Conservation (phyloP, 2,329 filamentous ascomycete genomes). For the Dothistroma pini region DNA sequence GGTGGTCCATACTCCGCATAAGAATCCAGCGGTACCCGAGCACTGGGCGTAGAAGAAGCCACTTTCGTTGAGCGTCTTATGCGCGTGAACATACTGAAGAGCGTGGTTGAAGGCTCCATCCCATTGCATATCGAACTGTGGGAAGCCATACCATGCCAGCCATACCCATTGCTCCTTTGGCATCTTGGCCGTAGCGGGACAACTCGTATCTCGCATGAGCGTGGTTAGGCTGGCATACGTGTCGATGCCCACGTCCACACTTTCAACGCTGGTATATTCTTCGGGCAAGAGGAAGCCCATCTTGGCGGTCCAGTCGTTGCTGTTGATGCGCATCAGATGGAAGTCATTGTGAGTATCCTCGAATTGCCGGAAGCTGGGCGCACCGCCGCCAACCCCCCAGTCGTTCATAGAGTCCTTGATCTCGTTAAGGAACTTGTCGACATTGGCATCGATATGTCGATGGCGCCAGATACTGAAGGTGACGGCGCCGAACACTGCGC, state of each 20-base stretch:
- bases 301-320: conserved; percentile 16
- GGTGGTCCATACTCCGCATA: conserved; percentile 20
- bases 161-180: conserved; percentile 18
- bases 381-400: conserved; percentile 17
- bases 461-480: conserved; percentile 12
- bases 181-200: not conserved
- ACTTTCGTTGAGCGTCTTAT: conserved; percentile 16
- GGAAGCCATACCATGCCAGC: conserved; percentile 9
- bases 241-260: conserved; percentile 12
- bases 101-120: conserved; percentile 14
- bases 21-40: conserved; percentile 13
- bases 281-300: conserved; percentile 16
- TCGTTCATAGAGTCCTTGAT: conserved; percentile 13
- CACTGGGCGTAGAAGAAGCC: conserved; percentile 18
- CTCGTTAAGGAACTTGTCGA: conserved; percentile 15
- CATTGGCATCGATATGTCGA: conserved; percentile 9
- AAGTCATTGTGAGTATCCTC: conserved; percentile 21
- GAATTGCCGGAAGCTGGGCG: conserved; percentile 15
- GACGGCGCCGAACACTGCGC: conserved; percentile 8
- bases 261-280: conserved; percentile 10
- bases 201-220: conserved; percentile 13
- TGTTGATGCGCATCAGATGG: conserved; percentile 14
- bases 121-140: conserved; percentile 8
- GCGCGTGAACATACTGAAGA: conserved; percentile 13
- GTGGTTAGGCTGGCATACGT: conserved; percentile 12